phyloP scores from a whole-genome alignment of 305 asterid genomes.

The Euphrasia arctica region DNA sequence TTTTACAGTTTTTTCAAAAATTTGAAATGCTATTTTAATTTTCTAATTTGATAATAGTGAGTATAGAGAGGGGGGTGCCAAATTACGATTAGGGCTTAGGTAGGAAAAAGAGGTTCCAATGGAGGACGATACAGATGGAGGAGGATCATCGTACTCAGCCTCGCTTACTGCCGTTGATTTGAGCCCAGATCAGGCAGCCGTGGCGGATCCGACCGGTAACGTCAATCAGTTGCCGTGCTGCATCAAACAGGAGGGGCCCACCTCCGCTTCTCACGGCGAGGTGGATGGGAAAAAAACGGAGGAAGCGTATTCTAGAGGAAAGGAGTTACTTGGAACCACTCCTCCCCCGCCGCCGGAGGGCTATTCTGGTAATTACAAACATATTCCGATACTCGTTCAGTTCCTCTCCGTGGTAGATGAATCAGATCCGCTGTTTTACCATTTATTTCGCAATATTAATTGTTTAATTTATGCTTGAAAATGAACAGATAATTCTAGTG shows the following conservation, averaged over 20 bases:
- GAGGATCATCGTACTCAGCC: conserved; percentile 29
- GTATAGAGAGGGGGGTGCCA: no score
- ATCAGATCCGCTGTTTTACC: no score
- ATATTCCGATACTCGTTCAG: no score
- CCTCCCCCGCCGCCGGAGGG: conserved; percentile 53
- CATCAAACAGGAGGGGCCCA: conserved; percentile 72
- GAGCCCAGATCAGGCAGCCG: conserved; percentile 18
- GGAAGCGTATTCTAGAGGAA: conserved; percentile 88
- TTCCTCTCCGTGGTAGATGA: no score
- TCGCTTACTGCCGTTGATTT: conserved; percentile 41
- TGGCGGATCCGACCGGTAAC: conserved; percentile 59
- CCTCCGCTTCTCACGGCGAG: conserved; percentile 54
- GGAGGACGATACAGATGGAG: conserved; percentile 37
- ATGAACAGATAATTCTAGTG: no score
- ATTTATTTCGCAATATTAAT: no score
- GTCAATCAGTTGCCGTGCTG: conserved; percentile 88
- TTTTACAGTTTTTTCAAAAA: no score
- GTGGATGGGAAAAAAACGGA: conserved; percentile 75
- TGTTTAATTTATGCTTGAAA: no score
- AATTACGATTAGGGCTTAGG: no score
- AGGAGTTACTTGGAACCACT: conserved; percentile 76
- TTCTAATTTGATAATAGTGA: no score
- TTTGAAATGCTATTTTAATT: no score
- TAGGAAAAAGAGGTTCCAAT: no score
- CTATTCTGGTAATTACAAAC: conserved; percentile 38